Conservation (phyloP, 2,329 filamentous ascomycete species). For the Elsinoe fawcettii region DNA sequence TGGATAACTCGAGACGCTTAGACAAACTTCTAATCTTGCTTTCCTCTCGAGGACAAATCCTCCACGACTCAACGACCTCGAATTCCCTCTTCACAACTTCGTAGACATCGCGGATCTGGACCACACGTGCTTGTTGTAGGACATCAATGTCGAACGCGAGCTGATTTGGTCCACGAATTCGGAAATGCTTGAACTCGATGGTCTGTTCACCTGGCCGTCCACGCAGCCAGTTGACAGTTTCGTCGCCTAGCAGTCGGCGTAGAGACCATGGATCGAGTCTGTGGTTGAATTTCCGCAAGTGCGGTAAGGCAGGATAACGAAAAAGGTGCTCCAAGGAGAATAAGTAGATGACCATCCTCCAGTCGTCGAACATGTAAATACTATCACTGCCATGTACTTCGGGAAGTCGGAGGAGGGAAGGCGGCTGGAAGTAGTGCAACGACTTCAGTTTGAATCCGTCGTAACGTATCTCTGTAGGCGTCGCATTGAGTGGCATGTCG, state of each 20-base stretch:
- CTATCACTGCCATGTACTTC: background rate
- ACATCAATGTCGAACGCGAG: background rate
- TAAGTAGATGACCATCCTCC: constrained; percentile 1
- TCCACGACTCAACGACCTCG: too few relatives aligned
- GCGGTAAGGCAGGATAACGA: background rate
- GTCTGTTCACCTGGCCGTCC: background rate
- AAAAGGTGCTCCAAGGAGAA: background rate
- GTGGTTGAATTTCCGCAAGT: background rate
- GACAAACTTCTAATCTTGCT: background rate
- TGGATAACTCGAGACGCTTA: background rate
- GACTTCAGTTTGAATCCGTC: background rate
- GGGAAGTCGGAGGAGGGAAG: background rate
- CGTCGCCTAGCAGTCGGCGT: background rate
- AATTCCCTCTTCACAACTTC: background rate
- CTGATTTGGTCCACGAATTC: background rate
- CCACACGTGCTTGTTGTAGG: background rate
- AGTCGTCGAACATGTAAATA: background rate
- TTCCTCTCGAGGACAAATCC: background rate
- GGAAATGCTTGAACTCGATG: constrained; percentile 5
- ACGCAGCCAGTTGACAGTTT: background rate
- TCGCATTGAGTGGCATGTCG: background rate
- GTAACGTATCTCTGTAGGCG: background rate
- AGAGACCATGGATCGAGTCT: background rate
- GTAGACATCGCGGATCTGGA: background rate
- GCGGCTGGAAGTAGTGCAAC: background rate